Conservation (phyloP, 1,284 basidiomycete species). For the Vanrija humicola region DNA sequence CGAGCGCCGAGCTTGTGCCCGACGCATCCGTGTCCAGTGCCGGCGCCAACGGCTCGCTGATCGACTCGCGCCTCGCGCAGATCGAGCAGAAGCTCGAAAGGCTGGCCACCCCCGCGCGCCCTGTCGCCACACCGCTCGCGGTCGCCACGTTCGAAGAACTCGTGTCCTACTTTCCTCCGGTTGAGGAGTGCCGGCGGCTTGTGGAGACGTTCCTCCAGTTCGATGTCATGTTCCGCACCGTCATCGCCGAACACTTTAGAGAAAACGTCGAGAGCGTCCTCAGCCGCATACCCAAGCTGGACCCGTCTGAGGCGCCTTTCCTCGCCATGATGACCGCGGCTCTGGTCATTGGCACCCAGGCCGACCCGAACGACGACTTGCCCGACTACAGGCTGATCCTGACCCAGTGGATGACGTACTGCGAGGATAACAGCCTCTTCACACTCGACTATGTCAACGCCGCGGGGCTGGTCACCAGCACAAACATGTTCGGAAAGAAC, state of each 20-base stretch:
- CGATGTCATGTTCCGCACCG: constrained; percentile 1
- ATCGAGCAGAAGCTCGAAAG: too few species aligned
- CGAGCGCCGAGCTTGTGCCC: too few species aligned
- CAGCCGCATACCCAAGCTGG: too few species aligned
- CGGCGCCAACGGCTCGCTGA: too few species aligned
- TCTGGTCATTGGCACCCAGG: background rate
- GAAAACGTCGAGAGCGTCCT: background rate
- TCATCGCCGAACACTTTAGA: background rate
- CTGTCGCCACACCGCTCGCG: background rate
- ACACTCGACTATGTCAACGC: constrained; percentile 2
- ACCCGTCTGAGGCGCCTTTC: background rate
- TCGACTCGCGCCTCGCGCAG: too few species aligned
- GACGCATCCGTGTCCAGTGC: too few species aligned
- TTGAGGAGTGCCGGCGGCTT: background rate
- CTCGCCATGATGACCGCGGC: background rate
- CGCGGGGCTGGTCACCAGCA: background rate
- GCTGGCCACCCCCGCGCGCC: too few species aligned
- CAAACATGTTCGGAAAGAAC: background rate
- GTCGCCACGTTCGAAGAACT: background rate
- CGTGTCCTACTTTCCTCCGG: background rate
- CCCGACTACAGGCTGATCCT: background rate
- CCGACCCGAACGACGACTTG: too few species aligned
- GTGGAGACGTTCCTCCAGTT: background rate
- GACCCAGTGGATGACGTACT: background rate
- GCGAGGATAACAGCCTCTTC: background rate